Conservation (phyloP, 495 filamentous ascomycete species). For the Tirmania nivea region DNA sequence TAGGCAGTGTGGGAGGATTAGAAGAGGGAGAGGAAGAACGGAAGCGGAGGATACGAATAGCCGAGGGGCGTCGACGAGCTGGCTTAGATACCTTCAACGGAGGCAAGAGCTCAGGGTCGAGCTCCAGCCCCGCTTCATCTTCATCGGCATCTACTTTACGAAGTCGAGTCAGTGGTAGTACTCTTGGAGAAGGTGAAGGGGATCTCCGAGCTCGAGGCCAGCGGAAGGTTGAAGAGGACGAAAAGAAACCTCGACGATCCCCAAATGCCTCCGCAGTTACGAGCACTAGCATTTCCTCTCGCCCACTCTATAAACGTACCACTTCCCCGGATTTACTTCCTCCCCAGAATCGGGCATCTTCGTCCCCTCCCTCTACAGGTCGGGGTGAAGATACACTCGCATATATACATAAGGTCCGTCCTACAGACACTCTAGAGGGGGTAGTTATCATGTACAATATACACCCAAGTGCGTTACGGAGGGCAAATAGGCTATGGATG, state of each 20-base stretch:
- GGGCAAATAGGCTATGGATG: slow-evolving; percentile 84
- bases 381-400: slow-evolving; percentile 27
- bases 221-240: neutral
- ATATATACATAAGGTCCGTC: slow-evolving; percentile 71
- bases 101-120: slow-evolving; percentile 17
- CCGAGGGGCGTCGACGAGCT: slow-evolving; percentile 1
- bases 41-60: neutral
- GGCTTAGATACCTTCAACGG: slow-evolving; percentile 1
- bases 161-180: slow-evolving; percentile 27
- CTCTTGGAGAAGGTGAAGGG: slow-evolving; percentile 25
- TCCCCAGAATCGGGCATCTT: neutral
- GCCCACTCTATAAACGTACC: slow-evolving; percentile 5
- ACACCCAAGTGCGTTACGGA: slow-evolving; percentile 51
- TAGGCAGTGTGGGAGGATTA: slow-evolving; percentile 4
- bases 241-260: too few species aligned
- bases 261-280: neutral
- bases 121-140: neutral
- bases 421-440: slow-evolving; percentile 67
- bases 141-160: slow-evolving; percentile 21
- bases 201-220: slow-evolving; percentile 3
- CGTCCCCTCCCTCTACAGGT: neutral
- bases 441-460: slow-evolving; percentile 80
- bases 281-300: neutral
- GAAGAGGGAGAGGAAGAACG: neutral
- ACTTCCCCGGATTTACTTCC: slow-evolving; percentile 23